Percentiles rank a stretch among this genome's conserved stretches.
These are phyloP conservation scores for Mycosarcoma mackinlayi DNA, from an alignment of 1,284 basidiomycete genomes.

Conservation along the genomic window DNA sequence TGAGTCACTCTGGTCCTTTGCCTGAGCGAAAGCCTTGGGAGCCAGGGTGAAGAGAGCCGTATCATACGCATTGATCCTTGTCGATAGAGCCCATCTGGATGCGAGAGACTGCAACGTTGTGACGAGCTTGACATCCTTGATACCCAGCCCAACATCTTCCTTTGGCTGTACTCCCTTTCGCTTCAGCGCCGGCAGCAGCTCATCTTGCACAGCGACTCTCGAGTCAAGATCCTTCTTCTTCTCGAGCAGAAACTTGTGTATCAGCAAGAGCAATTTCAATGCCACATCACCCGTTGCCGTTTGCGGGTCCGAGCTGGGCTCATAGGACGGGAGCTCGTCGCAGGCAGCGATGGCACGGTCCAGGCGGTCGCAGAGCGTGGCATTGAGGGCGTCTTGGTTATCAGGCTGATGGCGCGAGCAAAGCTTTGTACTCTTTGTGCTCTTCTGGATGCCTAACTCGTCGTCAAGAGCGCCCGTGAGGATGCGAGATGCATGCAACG, in stretches of 20 bases:
- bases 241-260: constrained; percentile 19
- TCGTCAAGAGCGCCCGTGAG: constrained; percentile 34
- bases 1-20: constrained; percentile 1
- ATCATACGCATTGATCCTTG: constrained; percentile 35
- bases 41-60: constrained; percentile 12
- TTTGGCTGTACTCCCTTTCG: constrained; percentile 26
- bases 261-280: constrained; percentile 21
- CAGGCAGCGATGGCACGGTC: constrained; percentile 14
- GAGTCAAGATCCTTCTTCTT: constrained; percentile 33
- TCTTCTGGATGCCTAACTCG: constrained; percentile 38
- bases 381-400: constrained; percentile 19
- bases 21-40: constrained; percentile 17
- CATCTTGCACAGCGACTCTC: constrained; percentile 18
- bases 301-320: constrained; percentile 15
- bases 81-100: constrained; percentile 33
- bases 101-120: constrained; percentile 39
- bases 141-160: constrained; percentile 44
- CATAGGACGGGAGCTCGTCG: constrained; percentile 14
- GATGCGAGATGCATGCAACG: constrained; percentile 36
- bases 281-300: constrained; percentile 38
- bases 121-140: constrained; percentile 45
- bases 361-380: constrained; percentile 21
- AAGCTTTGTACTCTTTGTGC: constrained; percentile 22
- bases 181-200: constrained; percentile 7
- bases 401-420: constrained; percentile 21